Evolutionary conservation across 2,329 filamentous ascomycete species (phyloP), one percentile per base, ranked within the genome.

Genomic region (Fusarium sp.): DNA sequence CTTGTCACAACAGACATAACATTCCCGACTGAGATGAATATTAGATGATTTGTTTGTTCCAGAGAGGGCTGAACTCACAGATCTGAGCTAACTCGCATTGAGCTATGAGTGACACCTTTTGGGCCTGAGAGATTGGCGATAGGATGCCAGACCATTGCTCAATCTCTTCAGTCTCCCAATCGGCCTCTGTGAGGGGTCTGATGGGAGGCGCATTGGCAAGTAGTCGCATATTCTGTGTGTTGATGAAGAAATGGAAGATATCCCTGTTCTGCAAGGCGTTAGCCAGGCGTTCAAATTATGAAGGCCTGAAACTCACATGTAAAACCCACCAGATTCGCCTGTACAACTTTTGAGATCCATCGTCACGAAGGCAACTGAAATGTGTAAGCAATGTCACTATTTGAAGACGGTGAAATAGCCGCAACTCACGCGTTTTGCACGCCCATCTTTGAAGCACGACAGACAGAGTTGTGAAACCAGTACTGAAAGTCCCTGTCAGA

Each of bases 311-410:
- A 30, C 74, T 39, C 24, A 76, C 74, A 39, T 76, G 65, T 1
- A 76, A 38, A 51, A 52, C 34, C 74, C 66, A 76, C 74, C 74
- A 76, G 1, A 76, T 76, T 6, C 72, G 45, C 5, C 66, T 32
- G 8, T 73, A 72, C 7, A 76, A 6, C 1, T 59, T 73, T 2
- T 51, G 36, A 0, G 51, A 58, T 8, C 6, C 28, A 30, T 71
- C 66, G 10, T 63, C 39, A 1, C 62, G 48, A 36, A 39, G 26
- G 6, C 44, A 66, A 1, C 71, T 76, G 10, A 17, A 2, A 1
- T 3, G 1, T 1, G 14, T 60, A 11, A 63, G 36, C n/a, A 11
- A 10, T 18, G 8, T 4, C 13, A 2, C 2, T 6, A 4, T 20
- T 2, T 9, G 0, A 5, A 5, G 9, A 14, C 0, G 32, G 7